These are phyloP conservation scores for Suillus bovinus DNA, from an alignment of 768 basidiomycete species.

Conservation along the genomic window DNA sequence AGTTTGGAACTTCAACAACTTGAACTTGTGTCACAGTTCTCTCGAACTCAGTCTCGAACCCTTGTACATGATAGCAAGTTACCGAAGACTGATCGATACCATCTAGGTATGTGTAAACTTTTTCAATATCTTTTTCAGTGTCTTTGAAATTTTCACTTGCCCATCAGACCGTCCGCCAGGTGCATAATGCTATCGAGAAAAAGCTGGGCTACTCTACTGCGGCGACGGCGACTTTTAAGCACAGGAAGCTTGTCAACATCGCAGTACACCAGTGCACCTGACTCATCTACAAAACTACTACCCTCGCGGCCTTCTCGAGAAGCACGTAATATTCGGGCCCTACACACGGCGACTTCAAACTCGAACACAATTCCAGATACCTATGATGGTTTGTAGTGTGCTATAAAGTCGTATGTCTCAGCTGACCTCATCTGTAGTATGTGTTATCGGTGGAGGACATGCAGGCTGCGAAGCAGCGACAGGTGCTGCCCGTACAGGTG, in stretches of 20 bases:
- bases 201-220: conserved; percentile 2
- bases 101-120: too few species aligned
- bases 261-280: too few species aligned
- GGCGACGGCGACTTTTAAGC: not conserved
- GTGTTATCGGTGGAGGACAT: conserved; percentile 90
- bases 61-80: not conserved
- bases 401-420: conserved; percentile 14
- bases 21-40: not conserved
- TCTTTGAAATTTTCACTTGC: conserved; percentile 1
- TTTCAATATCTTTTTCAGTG: too few species aligned
- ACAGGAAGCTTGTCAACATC: not conserved
- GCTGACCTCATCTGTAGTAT: conserved; percentile 58
- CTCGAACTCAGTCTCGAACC: not conserved
- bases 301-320: not conserved
- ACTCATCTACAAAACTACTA: not conserved
- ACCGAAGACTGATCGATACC: not conserved
- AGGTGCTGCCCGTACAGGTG: conserved; percentile 81
- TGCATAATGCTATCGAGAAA: conserved; percentile 4
- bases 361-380: conserved; percentile 1
- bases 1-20: not conserved
- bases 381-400: conserved; percentile 27
- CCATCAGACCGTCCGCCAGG: not conserved
- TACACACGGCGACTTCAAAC: not conserved
- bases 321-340: not conserved
- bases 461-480: conserved; percentile 93